Base-by-base conservation (phyloP, 2,329 filamentous ascomycete species). In the Trichoderma arundinaceum region DNA sequence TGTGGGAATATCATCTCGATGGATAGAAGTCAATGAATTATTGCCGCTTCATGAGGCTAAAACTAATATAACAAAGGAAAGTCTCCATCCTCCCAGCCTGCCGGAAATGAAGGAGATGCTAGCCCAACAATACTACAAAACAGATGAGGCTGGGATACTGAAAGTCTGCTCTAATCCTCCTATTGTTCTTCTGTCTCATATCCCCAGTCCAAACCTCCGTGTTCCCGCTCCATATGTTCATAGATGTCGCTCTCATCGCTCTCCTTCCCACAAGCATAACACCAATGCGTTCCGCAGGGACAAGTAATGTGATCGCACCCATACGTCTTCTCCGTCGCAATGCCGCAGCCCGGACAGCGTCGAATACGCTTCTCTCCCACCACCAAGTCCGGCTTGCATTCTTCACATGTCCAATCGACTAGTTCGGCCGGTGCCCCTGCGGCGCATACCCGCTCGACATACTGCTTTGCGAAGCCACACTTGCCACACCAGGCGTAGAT, bases 401-500 rank as follows among this genome's bases (percentile, higher is more conserved):
- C 73, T 10, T 80, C 79, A 64, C 82, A 85, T 1, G 52, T 59
- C 79, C 82, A 85, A 10, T 70, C 65, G 1, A 61, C 60, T 3
- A 82, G 64, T 17, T 79, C 76, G 1, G 72, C 71, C 0, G 80
- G 78, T 1, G 75, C 75, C 0, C 79, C 81, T 0, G 72, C 73
- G 0, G 78, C 80, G 67, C 83, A 85, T 1, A 77, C 77, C 6
- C 82, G 73, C 68, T 81, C 79, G 17, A 80, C 74, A 58, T 76
- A 78, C 65, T 74, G 74, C 68, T 76, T 78, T 4, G 82, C 82
- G 10, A 74, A 73, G 3, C 75, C 76, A 62, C 83, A 84, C 3
- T 67, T 71, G 2, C 39, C 65, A 68, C 84, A 86, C 82, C 80
- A 83, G 0, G 78, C 81, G 51, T 84, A 82, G 60, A 84, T 79